These are phyloP conservation scores for Lactarius tabidus DNA, from an alignment of 768 basidiomycete genomes.

Conservation along the genomic window DNA sequence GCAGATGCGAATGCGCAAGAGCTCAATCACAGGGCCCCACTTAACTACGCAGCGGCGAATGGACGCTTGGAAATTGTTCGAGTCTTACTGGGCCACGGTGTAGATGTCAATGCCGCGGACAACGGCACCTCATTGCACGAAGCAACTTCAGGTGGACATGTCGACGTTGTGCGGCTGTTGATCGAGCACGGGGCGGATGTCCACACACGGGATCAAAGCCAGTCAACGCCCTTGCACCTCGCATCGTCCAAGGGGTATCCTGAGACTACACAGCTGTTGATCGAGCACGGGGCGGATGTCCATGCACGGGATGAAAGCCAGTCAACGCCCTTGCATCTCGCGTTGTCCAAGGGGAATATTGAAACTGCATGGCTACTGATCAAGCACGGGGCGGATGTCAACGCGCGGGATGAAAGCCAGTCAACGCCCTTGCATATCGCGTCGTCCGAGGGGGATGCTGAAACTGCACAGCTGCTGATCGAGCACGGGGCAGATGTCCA, in stretches of 20 bases:
- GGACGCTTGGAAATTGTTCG: not conserved
- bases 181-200: not conserved
- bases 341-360: not conserved
- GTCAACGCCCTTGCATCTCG: not conserved
- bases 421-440: no score
- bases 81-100: not conserved
- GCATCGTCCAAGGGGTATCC: not conserved
- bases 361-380: not conserved
- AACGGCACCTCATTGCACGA: not conserved
- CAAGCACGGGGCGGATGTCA: not conserved
- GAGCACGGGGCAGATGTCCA: not conserved
- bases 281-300: no score
- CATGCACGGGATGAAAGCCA: no score
- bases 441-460: no score
- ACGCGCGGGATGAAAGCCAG: not conserved
- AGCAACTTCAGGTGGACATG: not conserved
- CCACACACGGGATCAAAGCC: not conserved
- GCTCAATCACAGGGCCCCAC: no score
- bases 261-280: not conserved
- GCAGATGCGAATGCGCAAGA: not conserved
- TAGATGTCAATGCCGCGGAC: not conserved
- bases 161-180: not conserved
- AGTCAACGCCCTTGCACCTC: not conserved
- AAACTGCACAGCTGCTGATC: not conserved
- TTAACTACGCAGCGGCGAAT: not conserved